These are phyloP conservation scores for Emmonsia crescens DNA, from an alignment of 2,329 filamentous ascomycete species.

Conservation along the genomic window DNA sequence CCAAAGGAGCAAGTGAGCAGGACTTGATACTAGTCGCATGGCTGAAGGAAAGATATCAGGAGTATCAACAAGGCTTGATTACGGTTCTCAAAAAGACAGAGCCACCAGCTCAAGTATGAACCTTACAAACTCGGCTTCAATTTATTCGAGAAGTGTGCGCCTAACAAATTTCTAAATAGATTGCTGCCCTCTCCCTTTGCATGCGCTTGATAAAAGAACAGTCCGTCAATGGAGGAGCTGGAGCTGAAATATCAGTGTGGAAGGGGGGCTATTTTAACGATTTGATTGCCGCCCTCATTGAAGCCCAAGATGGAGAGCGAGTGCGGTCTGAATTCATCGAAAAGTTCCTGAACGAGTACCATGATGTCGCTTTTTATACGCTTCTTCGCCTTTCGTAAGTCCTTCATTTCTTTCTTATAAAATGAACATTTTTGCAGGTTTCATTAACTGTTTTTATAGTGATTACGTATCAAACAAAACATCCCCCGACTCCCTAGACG, in stretches of 20 bases:
- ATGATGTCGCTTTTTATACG: slow-evolving; percentile 77
- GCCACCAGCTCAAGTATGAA: slow-evolving; percentile 40
- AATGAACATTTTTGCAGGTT: background rate
- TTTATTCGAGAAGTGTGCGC: background rate
- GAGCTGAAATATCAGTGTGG: slow-evolving; percentile 57
- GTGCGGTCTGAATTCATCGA: slow-evolving; percentile 63
- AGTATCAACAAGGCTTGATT: slow-evolving; percentile 57
- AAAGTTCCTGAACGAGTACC: slow-evolving; percentile 67
- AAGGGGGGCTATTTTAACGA: slow-evolving; percentile 55
- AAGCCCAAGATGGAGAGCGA: slow-evolving; percentile 45
- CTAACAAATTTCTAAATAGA: slow-evolving; percentile 26
- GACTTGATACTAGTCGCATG: slow-evolving; percentile 65
- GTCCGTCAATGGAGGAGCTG: slow-evolving; percentile 44
- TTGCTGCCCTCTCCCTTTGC: slow-evolving; percentile 61
- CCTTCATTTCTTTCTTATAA: background rate
- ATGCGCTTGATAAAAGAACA: slow-evolving; percentile 82
- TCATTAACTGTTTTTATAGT: slow-evolving; percentile 18
- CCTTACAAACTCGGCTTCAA: background rate
- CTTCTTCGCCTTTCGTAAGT: slow-evolving; percentile 63
- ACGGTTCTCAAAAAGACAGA: slow-evolving; percentile 51
- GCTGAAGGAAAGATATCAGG: slow-evolving; percentile 63
- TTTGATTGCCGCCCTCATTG: slow-evolving; percentile 53
- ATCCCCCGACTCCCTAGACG: slow-evolving; percentile 23
- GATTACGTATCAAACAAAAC: slow-evolving; percentile 24
- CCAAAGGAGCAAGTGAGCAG: slow-evolving; percentile 56